Conservation (phyloP, 1,284 basidiomycete genomes). For the Tylopilus orsonianus region DNA sequence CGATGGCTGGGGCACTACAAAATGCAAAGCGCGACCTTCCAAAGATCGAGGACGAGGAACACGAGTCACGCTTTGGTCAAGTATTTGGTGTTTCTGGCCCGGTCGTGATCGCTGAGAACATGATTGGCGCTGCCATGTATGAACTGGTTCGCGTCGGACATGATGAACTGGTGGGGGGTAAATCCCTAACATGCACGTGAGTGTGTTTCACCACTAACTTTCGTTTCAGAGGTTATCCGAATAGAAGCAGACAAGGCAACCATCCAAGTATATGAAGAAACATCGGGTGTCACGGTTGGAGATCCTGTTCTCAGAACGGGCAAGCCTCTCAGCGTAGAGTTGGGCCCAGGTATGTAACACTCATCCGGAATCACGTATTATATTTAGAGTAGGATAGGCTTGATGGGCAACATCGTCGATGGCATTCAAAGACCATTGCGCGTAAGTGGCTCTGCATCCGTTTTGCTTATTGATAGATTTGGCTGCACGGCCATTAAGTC, state of each 20-base stretch:
- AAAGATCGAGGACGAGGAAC: slow-evolving; percentile 88
- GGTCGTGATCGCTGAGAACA: slow-evolving; percentile 96
- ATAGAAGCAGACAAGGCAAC: slow-evolving; percentile 97
- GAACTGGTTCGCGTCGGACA: slow-evolving; percentile 96
- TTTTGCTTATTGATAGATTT: slow-evolving; percentile 11
- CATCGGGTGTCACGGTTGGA: slow-evolving; percentile 95
- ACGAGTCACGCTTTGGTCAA: slow-evolving; percentile 85
- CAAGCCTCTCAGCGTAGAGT: slow-evolving; percentile 96
- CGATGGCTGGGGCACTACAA: slow-evolving; percentile 88
- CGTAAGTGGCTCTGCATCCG: slow-evolving; percentile 44
- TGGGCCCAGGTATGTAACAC: slow-evolving; percentile 78
- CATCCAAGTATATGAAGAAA: slow-evolving; percentile 99
- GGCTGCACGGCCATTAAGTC: slow-evolving; percentile 49
- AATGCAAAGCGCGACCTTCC: slow-evolving; percentile 86
- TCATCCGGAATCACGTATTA: background rate
- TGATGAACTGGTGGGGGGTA: slow-evolving; percentile 94
- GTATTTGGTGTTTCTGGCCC: slow-evolving; percentile 96
- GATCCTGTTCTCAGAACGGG: slow-evolving; percentile 97
- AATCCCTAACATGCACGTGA: slow-evolving; percentile 9
- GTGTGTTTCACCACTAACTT: slow-evolving; percentile 18
- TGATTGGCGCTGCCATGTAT: slow-evolving; percentile 96
- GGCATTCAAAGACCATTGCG: slow-evolving; percentile 92
- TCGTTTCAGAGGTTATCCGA: slow-evolving; percentile 84
- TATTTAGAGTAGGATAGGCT: slow-evolving; percentile 48
- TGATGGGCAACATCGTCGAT: slow-evolving; percentile 99